phyloP scores from a whole-genome alignment of 2,329 filamentous ascomycete genomes.

The Didymella sp. region DNA sequence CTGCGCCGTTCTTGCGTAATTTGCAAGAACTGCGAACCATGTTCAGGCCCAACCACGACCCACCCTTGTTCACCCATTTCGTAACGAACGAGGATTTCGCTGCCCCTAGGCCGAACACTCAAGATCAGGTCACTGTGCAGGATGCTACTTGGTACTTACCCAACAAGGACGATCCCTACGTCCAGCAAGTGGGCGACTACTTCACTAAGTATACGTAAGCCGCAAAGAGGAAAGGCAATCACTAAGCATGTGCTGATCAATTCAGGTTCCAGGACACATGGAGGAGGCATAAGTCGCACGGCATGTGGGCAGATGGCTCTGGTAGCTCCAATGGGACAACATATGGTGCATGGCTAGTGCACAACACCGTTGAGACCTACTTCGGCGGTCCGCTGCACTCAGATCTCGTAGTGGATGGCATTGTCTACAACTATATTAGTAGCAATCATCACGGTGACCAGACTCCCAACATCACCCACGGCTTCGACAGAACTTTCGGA shows the following conservation, averaged over 20 bases:
- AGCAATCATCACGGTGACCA: slow-evolving; percentile 67
- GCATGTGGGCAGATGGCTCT: slow-evolving; percentile 60
- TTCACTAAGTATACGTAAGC: slow-evolving; percentile 68
- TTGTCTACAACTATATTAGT: slow-evolving; percentile 68
- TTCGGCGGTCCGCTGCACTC: slow-evolving; percentile 67
- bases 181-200: slow-evolving; percentile 63
- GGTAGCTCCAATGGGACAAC: slow-evolving; percentile 59
- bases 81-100: slow-evolving; percentile 63
- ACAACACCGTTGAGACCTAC: slow-evolving; percentile 69
- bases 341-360: slow-evolving; percentile 68
- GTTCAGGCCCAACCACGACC: slow-evolving; percentile 62
- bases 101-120: slow-evolving; percentile 59
- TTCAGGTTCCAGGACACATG: slow-evolving; percentile 61
- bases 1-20: slow-evolving; percentile 62
- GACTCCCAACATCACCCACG: slow-evolving; percentile 68
- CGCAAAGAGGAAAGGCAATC: neutral
- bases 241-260: neutral
- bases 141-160: slow-evolving; percentile 68
- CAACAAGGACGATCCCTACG: slow-evolving; percentile 60
- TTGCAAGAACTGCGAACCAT: slow-evolving; percentile 66
- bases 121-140: slow-evolving; percentile 61
- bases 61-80: slow-evolving; percentile 52
- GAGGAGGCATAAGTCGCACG: slow-evolving; percentile 64
- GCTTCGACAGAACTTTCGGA: slow-evolving; percentile 57
- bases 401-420: slow-evolving; percentile 67